Conservation (phyloP, 2,329 filamentous ascomycete species). For the Lecanicillium sp. region DNA sequence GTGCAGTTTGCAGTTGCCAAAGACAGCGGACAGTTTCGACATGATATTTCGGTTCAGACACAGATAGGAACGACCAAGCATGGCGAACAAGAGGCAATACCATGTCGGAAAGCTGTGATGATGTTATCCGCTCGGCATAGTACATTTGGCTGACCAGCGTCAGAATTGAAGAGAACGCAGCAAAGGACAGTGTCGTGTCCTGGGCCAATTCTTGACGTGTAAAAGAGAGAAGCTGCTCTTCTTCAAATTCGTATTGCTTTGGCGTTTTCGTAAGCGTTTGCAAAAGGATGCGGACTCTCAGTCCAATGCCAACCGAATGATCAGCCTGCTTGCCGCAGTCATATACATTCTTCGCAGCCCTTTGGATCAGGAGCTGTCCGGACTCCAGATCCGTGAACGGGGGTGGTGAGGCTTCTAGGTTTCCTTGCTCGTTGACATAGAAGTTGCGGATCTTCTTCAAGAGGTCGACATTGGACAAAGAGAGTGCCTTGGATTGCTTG, state of each 20-base stretch:
- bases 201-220: slow-evolving; percentile 43
- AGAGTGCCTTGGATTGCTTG: slow-evolving; percentile 3
- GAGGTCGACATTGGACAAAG: slow-evolving; percentile 39
- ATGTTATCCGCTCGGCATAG: slow-evolving; percentile 44
- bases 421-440: slow-evolving; percentile 65
- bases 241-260: slow-evolving; percentile 37
- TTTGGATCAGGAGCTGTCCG: slow-evolving; percentile 58
- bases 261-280: slow-evolving; percentile 49
- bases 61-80: slow-evolving; percentile 75
- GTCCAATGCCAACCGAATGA: slow-evolving; percentile 43
- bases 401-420: slow-evolving; percentile 53
- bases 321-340: slow-evolving; percentile 38
- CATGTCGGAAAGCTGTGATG: slow-evolving; percentile 52
- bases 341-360: slow-evolving; percentile 48
- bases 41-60: slow-evolving; percentile 83
- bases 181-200: slow-evolving; percentile 39
- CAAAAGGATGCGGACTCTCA: slow-evolving; percentile 54
- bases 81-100: slow-evolving; percentile 63
- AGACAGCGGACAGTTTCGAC: slow-evolving; percentile 84
- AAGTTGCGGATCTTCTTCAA: slow-evolving; percentile 58
- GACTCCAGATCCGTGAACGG: slow-evolving; percentile 53
- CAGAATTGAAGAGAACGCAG: slow-evolving; percentile 52
- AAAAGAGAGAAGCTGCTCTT: slow-evolving; percentile 42
- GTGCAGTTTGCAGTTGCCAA: slow-evolving; percentile 74
- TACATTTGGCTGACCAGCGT: slow-evolving; percentile 54